Base-by-base conservation (phyloP, 352 stramenopile species). In the Phytophthora tubulina region DNA sequence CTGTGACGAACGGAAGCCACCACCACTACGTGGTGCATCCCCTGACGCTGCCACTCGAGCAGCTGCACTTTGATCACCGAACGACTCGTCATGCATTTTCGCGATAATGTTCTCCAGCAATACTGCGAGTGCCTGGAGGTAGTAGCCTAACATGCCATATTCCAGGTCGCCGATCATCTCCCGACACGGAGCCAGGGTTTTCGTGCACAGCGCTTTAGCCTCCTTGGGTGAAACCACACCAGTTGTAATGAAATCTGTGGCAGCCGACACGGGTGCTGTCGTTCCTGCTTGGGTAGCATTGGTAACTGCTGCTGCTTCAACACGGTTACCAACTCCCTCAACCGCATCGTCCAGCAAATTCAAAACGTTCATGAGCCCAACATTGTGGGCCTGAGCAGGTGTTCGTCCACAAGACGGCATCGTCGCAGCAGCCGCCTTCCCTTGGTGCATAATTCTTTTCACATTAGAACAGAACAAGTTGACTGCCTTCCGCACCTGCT, bases 31-130 rank as follows among this genome's bases (percentile, higher is more conserved):
- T 8, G 52, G 66, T 9, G 58, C 39, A 53, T 69, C 67, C 2
- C 36, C 49, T 48, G 48, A 64, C 44, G 30, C 42, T 56, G 67
- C 30, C 32, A 58, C 35, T 31, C 53, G 61, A 9, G 45, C 27
- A 32, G 55, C 45, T 14, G 56, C 68, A 50, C 59, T 66, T 67
- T 79, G 67, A 63, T 93, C 76, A 8, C 78, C 88, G 60, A 95
- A 96, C 6, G 86, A 95, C 55, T 96, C 89, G 14, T 92, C 80
- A 65, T 96, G 89, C 89, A 96, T 96, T 36, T 91, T 91, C 1
- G 86, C 76, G 11, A 96, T 80, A 52, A 94, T 84, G 7, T 51
- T 53, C 49, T 95, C 87, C 10, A 94, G 36, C 4, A 91, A 39
- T 21, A 61, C 67, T 41, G 84, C 82, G 2, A 96, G 73, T 3